A percentile compares a stretch with the other conserved stretches of the same genome.
Evolutionary conservation across 129 eudicot genomes (phyloP).

Genomic region (Artemisia tridentata): DNA sequence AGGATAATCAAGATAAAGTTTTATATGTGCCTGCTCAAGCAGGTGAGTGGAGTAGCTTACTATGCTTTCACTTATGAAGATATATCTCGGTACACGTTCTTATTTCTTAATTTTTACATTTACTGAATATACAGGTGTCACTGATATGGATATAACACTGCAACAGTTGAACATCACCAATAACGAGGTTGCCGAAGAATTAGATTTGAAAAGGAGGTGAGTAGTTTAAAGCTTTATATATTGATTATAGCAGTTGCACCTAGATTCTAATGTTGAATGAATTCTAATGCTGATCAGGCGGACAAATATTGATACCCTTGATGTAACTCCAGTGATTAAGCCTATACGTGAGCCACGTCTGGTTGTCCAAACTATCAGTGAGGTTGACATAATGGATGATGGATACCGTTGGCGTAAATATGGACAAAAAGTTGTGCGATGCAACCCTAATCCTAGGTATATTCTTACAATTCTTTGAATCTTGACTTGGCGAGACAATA

Average conservation of each 20-base stretch:
- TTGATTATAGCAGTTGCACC: conserved; percentile 1
- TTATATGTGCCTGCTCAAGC: no score
- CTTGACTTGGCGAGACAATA: background rate
- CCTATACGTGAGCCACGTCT: conserved; percentile 84
- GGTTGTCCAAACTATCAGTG: conserved; percentile 82
- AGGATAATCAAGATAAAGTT: no score
- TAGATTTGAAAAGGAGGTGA: conserved; percentile 63
- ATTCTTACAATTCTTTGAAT: conserved; percentile 10
- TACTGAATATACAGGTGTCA: conserved; percentile 47
- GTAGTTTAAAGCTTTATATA: conserved; percentile 4
- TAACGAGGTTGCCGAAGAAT: conserved; percentile 53
- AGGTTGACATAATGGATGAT: conserved; percentile 85
- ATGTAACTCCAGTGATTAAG: conserved; percentile 60
- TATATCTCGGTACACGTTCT: conserved; percentile 32
- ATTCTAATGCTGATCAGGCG: conserved; percentile 41
- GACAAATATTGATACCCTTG: conserved; percentile 38
- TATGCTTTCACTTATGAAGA: conserved; percentile 50
- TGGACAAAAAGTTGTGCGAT: conserved; percentile 90
- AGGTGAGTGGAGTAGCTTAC: conserved; percentile 14
- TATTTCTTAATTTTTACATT: conserved; percentile 25
- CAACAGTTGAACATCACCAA: conserved; percentile 39
- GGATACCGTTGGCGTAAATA: conserved; percentile 92
- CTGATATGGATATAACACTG: conserved; percentile 39
- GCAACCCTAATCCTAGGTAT: conserved; percentile 94
- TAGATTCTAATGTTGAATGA: conserved; percentile 9